These are phyloP conservation scores for Nitzschia sp. DNA, from an alignment of 108 stramenopile species.

Conservation along the genomic window DNA sequence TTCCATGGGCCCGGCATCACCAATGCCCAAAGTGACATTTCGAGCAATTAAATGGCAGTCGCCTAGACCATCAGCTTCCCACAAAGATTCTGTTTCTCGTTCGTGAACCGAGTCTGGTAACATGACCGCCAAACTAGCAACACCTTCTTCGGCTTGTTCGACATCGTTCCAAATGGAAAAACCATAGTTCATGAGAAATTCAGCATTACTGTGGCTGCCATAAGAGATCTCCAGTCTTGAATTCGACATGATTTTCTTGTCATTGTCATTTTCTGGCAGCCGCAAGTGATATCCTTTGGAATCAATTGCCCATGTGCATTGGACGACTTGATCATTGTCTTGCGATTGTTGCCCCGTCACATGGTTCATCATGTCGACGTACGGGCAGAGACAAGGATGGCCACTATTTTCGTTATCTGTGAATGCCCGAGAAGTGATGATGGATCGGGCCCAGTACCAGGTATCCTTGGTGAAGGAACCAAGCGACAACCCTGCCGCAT, in stretches of 20 bases:
- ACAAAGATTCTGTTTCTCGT: background rate
- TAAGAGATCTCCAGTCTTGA: slow-evolving; percentile 2
- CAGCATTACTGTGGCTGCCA: background rate
- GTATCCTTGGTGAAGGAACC: background rate
- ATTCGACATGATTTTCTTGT: background rate
- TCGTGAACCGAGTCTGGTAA: background rate
- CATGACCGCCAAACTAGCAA: background rate
- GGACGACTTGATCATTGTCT: background rate
- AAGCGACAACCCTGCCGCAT: background rate
- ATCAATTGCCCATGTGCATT: slow-evolving; percentile 4
- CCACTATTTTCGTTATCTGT: background rate
- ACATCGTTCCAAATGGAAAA: background rate
- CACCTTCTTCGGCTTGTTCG: background rate
- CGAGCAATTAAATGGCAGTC: slow-evolving; percentile 2
- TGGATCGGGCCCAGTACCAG: slow-evolving; percentile 5
- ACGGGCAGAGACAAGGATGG: slow-evolving; percentile 5
- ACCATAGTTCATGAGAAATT: slow-evolving; percentile 4
- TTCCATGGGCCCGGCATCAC: slow-evolving; percentile 5
- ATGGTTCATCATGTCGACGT: slow-evolving; percentile 8
- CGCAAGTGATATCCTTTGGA: slow-evolving; percentile 1
- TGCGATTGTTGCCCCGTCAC: background rate
- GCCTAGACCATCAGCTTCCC: slow-evolving; percentile 4
- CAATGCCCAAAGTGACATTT: slow-evolving; percentile 2
- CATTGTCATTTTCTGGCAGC: background rate
- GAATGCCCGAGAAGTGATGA: background rate